Evolutionary conservation across 2,329 filamentous ascomycete species (phyloP), one percentile per base, ranked within the genome.

Genomic region (Sordariomycetes sp.): DNA sequence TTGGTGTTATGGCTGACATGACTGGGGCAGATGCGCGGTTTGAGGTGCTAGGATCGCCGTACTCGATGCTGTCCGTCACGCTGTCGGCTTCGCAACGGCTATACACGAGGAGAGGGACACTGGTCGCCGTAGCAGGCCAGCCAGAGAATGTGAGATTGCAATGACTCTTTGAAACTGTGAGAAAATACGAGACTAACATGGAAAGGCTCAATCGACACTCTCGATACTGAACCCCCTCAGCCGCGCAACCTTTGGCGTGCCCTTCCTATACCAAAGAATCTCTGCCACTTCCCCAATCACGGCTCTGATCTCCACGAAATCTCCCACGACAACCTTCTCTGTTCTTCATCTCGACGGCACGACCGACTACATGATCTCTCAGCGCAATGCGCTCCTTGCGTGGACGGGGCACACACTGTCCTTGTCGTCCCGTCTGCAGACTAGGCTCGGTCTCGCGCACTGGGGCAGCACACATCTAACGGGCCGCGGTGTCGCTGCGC

Each of bases 391-490:
- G 2, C 68, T 98, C 34, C 69, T 96, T n/a, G 92, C 92, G 35
- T 98, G 92, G 92, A 94, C 90, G 0, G 92, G 92, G 19, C 85
- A 94, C 54, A 87, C 86, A 1, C 68, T 98, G 35, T 68, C 70
- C 12, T 71, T 92, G 29, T 79, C 77, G 23, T 86, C 88, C 3
- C 80, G 77, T 30, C 68, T 93, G 43, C 88, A 87, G 47, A 72
- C 71, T 28, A 72, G 73, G 42, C 71, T 95, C 51, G 79, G 83
- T 37, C 52, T 94, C 33, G 79, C 86, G 30, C 81, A 95, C 53
- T 96, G 90, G 90, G 92, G 92, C 47, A 92, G 77, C 62, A 88
- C 90, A 10, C 75, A 84, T 42, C 68, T 95, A 39, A 94, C 87
- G 0, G 92, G 92, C 25, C 75, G 92, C 43, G 92, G 92, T 1